A percentile compares a stretch with the other conserved stretches of the same genome.
Conservation (phyloP, 2,329 filamentous ascomycete species). For the Triangularia verruculosa region DNA sequence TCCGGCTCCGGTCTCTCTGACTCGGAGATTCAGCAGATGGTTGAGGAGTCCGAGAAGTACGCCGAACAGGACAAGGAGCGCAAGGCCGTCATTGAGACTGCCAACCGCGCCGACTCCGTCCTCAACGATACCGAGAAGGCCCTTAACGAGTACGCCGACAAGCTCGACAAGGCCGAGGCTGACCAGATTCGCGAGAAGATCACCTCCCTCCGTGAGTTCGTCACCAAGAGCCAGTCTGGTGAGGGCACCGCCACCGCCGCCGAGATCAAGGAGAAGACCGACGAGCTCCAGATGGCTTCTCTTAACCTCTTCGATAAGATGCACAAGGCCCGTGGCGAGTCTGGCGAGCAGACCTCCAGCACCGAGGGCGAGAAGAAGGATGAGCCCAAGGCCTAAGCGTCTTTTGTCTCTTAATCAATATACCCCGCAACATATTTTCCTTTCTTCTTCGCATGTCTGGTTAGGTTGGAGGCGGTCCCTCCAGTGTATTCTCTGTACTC, state of each 20-base stretch:
- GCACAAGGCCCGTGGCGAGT: slow-evolving; percentile 88
- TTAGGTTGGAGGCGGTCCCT: slow-evolving; percentile 31
- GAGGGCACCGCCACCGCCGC: slow-evolving; percentile 82
- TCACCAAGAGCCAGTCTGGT: slow-evolving; percentile 91
- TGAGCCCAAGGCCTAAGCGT: slow-evolving; percentile 43
- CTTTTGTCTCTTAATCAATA: slow-evolving; percentile 22
- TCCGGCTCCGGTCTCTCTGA: slow-evolving; percentile 97
- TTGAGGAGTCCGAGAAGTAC: slow-evolving; percentile 96
- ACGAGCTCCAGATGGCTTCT: slow-evolving; percentile 93
- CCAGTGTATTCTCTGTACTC: slow-evolving; percentile 49
- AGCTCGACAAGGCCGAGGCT: slow-evolving; percentile 93
- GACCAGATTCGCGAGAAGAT: slow-evolving; percentile 96
- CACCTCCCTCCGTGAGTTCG: slow-evolving; percentile 75
- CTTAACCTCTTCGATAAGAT: slow-evolving; percentile 99
- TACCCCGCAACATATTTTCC: slow-evolving; percentile 26
- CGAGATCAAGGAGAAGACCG: slow-evolving; percentile 97
- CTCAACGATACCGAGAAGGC: slow-evolving; percentile 98
- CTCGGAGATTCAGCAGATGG: slow-evolving; percentile 93
- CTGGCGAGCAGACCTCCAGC: slow-evolving; percentile 44
- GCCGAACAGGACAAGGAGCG: slow-evolving; percentile 94
- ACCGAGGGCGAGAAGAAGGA: slow-evolving; percentile 25
- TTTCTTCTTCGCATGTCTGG: slow-evolving; percentile 31
- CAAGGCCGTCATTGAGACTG: slow-evolving; percentile 90
- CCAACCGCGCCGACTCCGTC: slow-evolving; percentile 95
- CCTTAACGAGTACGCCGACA: slow-evolving; percentile 92